Conservation (phyloP, 768 basidiomycete genomes). For the Rhizopogon vesiculosus region DNA sequence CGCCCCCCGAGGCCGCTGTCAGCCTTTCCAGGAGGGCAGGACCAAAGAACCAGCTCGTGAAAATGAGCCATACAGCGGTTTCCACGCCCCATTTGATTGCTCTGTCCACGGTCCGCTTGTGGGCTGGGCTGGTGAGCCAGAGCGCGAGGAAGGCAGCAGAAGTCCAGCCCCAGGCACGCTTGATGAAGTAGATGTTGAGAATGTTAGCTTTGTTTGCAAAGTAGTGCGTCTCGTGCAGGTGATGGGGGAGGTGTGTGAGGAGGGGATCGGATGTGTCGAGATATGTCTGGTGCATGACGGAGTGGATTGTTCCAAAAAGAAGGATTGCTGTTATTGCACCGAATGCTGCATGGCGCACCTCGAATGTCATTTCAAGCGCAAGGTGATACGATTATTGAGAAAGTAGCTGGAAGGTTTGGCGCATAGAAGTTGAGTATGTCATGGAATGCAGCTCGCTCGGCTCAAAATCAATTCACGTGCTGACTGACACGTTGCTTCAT, state of each 20-base stretch:
- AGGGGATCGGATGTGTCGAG: constrained; percentile 84
- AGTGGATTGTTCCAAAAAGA: constrained; percentile 60
- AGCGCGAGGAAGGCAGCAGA: constrained; percentile 56
- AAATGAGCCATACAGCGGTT: constrained; percentile 65
- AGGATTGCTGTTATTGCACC: constrained; percentile 41
- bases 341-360: constrained; percentile 31
- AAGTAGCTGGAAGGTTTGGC: background rate
- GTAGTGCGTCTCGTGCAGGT: constrained; percentile 55
- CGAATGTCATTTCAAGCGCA: background rate
- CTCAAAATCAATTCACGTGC: background rate
- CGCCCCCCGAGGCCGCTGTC: constrained; percentile 61
- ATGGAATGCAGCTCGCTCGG: no score
- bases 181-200: constrained; percentile 86
- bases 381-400: background rate
- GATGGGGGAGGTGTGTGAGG: constrained; percentile 65
- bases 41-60: constrained; percentile 88
- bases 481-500: background rate
- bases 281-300: constrained; percentile 58
- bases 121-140: constrained; percentile 53
- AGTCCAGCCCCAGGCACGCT: constrained; percentile 91
- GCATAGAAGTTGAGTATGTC: no score
- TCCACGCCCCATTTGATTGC: constrained; percentile 51
- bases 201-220: constrained; percentile 79
- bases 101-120: constrained; percentile 36
- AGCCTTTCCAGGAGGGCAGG: constrained; percentile 71